phyloP scores from a whole-genome alignment of 2,329 filamentous ascomycete genomes.

The Neonectria coccinea region DNA sequence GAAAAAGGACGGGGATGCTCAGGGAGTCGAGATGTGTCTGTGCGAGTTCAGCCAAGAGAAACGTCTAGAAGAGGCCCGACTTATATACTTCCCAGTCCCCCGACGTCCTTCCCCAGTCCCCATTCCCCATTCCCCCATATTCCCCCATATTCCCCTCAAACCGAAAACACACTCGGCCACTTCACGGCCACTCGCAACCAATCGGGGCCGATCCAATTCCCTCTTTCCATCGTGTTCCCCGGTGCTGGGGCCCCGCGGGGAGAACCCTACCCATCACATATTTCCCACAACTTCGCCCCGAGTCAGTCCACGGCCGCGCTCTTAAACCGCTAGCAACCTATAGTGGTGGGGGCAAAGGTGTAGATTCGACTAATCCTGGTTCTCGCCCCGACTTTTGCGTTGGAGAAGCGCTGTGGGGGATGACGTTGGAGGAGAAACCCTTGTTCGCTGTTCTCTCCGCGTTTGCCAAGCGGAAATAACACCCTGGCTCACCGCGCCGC shows the following conservation, averaged over 20 bases:
- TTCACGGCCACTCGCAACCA: neutral
- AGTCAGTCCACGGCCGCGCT: neutral
- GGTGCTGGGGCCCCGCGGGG: conserved; percentile 24
- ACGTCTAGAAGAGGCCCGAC: neutral
- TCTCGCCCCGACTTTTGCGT: no score
- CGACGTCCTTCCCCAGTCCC: neutral
- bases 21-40: conserved; percentile 6
- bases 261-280: conserved; percentile 10
- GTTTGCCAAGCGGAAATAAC: neutral
- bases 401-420: neutral
- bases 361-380: no score
- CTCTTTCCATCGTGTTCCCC: neutral
- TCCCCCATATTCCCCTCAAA: neutral
- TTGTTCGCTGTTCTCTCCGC: conserved; percentile 17
- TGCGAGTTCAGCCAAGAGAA: neutral
- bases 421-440: no score
- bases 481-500: conserved; percentile 8
- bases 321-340: no score
- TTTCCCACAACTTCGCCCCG: conserved; percentile 1
- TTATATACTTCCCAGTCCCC: conserved; percentile 13
- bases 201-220: conserved; percentile 20
- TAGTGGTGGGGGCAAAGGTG: no score
- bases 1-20: neutral
- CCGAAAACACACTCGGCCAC: neutral
- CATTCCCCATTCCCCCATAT: neutral